Base-by-base conservation (phyloP, 1,139 yeast genomes). In the Saccharomyces hybrid region DNA sequence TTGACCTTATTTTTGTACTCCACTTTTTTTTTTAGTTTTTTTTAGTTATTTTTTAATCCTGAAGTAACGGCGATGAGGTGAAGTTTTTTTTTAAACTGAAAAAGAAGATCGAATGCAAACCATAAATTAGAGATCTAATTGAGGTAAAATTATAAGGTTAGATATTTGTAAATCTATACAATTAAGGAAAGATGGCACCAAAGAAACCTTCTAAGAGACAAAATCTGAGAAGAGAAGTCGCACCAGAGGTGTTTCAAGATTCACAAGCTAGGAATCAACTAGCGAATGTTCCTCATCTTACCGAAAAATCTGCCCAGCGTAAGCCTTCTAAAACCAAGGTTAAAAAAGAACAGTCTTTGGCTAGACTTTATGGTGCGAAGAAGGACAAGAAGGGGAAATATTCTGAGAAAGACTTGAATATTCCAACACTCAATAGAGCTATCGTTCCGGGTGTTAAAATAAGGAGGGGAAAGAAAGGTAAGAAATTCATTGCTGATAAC, bases 401-500 rank as follows among this genome's bases (percentile, higher is more conserved):
- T 68, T 76, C 82, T 28, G 97, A 90, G 63, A 84, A 83, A 57
- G 95, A 89, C 64, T 76, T 91, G 49, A 81, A 84, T 47, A 75
- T 90, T 50, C 97, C 97, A 41, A 76, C 78, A 28, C 78, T 91
- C 64, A 93, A 93, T 70, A 84, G 80, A 63, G 89, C 97, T 8
- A 78, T 91, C 47, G 80, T 82, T 50, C 97, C 98, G 0, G 97
- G 96, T 49, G 89, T 88, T 8, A 83, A 86, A 63, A 80, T 80
- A 63, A 79, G 78, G 60, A 78, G 78, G 58, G 97, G 97, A 53
- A 93, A 91, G 72, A 93, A 91, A 74, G 98, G 98, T 52, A 93
- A 93, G 75, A 86, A 85, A 65, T 90, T 91, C 70, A 84, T 90
- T 30, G 86, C 74, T 51, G 95, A 88, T 67, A 77, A 81, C 59